These are phyloP conservation scores for Globisporangium spiculum DNA, from an alignment of 352 stramenopile genomes.

Conservation along the genomic window DNA sequence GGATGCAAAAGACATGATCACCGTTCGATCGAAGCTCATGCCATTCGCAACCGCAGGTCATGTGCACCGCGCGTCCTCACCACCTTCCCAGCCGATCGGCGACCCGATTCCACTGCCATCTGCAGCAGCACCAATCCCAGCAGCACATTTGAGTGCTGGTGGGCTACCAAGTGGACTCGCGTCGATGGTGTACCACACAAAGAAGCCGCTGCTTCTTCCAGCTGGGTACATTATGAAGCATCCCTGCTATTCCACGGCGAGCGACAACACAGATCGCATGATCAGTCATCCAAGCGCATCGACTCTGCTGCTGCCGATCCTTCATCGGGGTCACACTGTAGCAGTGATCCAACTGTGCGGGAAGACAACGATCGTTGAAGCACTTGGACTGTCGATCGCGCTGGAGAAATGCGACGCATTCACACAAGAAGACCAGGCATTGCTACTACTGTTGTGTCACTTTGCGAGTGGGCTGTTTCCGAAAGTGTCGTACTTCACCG, in stretches of 20 bases:
- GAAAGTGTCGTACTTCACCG: constrained; percentile 75
- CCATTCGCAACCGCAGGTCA: constrained; percentile 19
- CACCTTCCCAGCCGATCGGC: background rate
- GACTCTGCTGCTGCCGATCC: constrained; percentile 54
- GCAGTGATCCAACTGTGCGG: constrained; percentile 64
- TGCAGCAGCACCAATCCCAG: background rate
- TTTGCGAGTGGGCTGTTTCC: constrained; percentile 62
- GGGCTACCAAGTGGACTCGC: constrained; percentile 47
- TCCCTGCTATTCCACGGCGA: constrained; percentile 45
- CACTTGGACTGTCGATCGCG: constrained; percentile 56
- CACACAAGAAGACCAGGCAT: constrained; percentile 47
- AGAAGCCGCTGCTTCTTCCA: constrained; percentile 51
- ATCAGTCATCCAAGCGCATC: constrained; percentile 54
- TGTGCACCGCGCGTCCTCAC: background rate
- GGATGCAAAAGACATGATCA: constrained; percentile 24
- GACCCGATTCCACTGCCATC: background rate
- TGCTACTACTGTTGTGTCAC: constrained; percentile 51
- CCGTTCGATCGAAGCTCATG: constrained; percentile 42
- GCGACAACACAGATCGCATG: constrained; percentile 61
- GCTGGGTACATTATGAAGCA: constrained; percentile 48
- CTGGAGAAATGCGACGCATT: constrained; percentile 65
- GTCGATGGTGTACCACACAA: constrained; percentile 66
- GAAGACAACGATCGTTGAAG: constrained; percentile 54
- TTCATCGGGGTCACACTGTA: constrained; percentile 32
- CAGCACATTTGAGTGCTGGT: background rate